Evolutionary conservation across 192 early-diverging fungal species (phyloP).

Genomic region (Powellomyces hirtus): DNA sequence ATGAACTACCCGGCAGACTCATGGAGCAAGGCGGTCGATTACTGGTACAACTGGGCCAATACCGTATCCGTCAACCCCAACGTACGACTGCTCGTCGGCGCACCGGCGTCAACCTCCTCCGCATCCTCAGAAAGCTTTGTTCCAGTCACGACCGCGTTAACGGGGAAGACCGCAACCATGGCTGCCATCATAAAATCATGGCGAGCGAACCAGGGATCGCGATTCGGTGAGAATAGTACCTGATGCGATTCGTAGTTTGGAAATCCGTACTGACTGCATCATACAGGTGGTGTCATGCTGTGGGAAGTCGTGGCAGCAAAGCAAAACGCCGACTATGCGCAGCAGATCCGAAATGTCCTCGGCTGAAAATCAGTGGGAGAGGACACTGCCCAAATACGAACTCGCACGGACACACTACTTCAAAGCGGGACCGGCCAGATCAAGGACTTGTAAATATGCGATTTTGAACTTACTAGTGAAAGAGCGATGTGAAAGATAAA

Average conservation of each 20-base stretch:
- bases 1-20: background rate
- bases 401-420: no score
- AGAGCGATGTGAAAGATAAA: no score
- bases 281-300: conserved; percentile 20
- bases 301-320: conserved; percentile 14
- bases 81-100: conserved; percentile 18
- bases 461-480: no score
- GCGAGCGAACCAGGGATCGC: background rate
- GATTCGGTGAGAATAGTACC: conserved; percentile 3
- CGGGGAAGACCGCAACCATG: background rate
- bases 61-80: conserved; percentile 27
- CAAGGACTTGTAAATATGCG: no score
- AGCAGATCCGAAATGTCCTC: conserved; percentile 3
- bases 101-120: conserved; percentile 4
- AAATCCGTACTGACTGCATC: background rate
- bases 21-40: conserved; percentile 13
- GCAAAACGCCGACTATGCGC: conserved; percentile 8
- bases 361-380: no score
- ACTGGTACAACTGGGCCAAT: conserved; percentile 27
- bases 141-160: background rate
- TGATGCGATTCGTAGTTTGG: background rate
- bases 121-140: conserved; percentile 17
- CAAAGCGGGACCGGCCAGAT: no score
- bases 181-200: conserved; percentile 1
- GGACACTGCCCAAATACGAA: no score